These are phyloP conservation scores for Hemisphaericaspora nanyangensis DNA, from an alignment of 805 yeast species.

Conservation along the genomic window DNA sequence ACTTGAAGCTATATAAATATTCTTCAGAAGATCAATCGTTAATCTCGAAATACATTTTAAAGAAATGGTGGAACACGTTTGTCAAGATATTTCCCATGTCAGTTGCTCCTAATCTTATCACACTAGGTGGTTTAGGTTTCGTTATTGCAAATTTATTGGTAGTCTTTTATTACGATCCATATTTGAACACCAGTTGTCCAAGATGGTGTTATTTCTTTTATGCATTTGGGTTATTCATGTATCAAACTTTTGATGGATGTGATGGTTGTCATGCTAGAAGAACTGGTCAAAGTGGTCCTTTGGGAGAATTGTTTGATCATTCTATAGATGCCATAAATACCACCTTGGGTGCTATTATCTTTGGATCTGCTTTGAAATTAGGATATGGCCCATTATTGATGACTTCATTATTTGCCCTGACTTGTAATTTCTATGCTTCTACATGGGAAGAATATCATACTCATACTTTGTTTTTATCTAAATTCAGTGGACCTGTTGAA, in stretches of 20 bases:
- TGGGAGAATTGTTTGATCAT: conserved; percentile 93
- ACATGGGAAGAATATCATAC: conserved; percentile 98
- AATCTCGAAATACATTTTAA: conserved; percentile 67
- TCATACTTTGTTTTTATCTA: conserved; percentile 71
- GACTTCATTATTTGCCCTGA: conserved; percentile 65
- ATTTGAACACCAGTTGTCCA: conserved; percentile 57
- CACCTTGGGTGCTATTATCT: conserved; percentile 69
- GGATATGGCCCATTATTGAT: conserved; percentile 64
- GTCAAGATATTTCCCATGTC: conserved; percentile 72
- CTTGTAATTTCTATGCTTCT: conserved; percentile 79
- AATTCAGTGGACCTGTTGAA: conserved; percentile 92
- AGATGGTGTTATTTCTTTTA: conserved; percentile 72
- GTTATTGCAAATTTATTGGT: conserved; percentile 59
- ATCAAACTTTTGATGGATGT: conserved; percentile 94
- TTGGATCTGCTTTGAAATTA: conserved; percentile 71
- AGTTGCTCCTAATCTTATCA: conserved; percentile 93
- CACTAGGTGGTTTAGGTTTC: conserved; percentile 74
- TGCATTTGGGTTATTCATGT: conserved; percentile 80
- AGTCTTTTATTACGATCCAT: conserved; percentile 72
- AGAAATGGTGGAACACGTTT: conserved; percentile 77
- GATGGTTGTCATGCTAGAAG: conserved; percentile 95
- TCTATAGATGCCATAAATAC: conserved; percentile 75
- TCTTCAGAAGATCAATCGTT: conserved; percentile 79
- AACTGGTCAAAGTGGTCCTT: conserved; percentile 91
- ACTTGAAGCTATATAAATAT: conserved; percentile 59